Percentiles rank a stretch among this genome's conserved stretches.
Evolutionary conservation across 805 yeast species (phyloP).

Genomic region (Kazachstania viticola): DNA sequence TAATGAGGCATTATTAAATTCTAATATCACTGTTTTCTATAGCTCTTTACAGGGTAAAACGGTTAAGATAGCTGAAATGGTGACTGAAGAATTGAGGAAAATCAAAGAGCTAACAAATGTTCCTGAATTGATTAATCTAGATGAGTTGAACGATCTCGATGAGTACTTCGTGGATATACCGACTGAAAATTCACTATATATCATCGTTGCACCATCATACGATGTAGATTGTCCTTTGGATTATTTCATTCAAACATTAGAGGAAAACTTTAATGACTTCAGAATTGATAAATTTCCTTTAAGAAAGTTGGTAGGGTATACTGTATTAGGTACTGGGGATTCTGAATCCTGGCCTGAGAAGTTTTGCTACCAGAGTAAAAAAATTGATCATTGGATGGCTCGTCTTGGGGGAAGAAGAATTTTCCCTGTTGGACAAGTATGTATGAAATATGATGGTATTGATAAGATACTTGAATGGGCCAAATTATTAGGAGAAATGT

Average conservation of each 20-base stretch:
- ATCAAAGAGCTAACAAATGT: constrained; percentile 22
- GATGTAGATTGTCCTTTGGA: constrained; percentile 90
- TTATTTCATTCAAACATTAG: constrained; percentile 67
- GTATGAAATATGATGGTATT: constrained; percentile 62
- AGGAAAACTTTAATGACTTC: constrained; percentile 76
- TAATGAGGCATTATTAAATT: constrained; percentile 32
- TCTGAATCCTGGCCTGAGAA: constrained; percentile 73
- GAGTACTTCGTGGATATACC: constrained; percentile 68
- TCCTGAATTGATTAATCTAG: constrained; percentile 56
- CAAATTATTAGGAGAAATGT: constrained; percentile 42
- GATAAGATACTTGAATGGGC: constrained; percentile 56
- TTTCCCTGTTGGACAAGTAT: constrained; percentile 73
- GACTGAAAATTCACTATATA: constrained; percentile 40
- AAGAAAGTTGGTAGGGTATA: constrained; percentile 56
- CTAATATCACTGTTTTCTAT: constrained; percentile 60
- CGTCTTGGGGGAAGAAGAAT: constrained; percentile 79
- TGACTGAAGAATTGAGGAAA: constrained; percentile 30
- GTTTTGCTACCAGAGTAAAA: constrained; percentile 76
- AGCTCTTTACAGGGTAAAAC: constrained; percentile 82
- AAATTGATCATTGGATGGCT: constrained; percentile 64
- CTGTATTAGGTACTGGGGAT: constrained; percentile 84
- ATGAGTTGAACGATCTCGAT: constrained; percentile 76
- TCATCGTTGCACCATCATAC: constrained; percentile 77
- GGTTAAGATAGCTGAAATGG: constrained; percentile 49
- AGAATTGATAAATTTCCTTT: constrained; percentile 77